These are phyloP conservation scores for Microdochium paspali DNA, from an alignment of 2,329 filamentous ascomycete genomes.

Conservation along the genomic window DNA sequence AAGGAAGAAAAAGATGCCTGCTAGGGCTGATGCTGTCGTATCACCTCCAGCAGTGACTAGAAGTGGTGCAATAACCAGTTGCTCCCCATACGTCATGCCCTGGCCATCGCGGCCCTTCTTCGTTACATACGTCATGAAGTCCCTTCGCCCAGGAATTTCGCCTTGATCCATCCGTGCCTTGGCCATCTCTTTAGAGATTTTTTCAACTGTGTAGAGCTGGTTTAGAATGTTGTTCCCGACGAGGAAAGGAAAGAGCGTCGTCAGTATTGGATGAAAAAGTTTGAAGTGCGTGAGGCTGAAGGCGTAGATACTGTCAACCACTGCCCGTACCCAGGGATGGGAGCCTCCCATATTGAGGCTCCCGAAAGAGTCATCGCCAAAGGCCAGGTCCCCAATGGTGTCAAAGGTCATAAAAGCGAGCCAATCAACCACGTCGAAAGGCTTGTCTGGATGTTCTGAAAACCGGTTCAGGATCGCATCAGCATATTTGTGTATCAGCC, in stretches of 20 bases:
- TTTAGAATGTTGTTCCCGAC: neutral
- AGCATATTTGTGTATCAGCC: conserved; percentile 18
- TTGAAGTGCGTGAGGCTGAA: neutral
- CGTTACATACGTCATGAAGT: conserved; percentile 53
- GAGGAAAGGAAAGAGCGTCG: neutral
- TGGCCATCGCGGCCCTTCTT: conserved; percentile 42
- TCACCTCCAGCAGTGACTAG: conserved; percentile 35
- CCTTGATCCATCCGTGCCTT: conserved; percentile 57
- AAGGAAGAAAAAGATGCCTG: conserved; percentile 27
- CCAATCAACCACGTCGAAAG: conserved; percentile 1
- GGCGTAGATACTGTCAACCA: conserved; percentile 35
- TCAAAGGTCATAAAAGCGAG: conserved; percentile 4
- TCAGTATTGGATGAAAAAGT: neutral
- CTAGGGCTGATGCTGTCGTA: conserved; percentile 34
- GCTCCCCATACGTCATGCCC: neutral
- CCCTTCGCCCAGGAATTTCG: neutral
- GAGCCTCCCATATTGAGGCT: conserved; percentile 1
- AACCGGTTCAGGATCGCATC: conserved; percentile 13
- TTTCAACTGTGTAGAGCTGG: too few relatives aligned
- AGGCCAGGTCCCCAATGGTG: conserved; percentile 2
- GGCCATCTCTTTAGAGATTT: conserved; percentile 44
- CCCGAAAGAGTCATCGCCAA: conserved; percentile 2
- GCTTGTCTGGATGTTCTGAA: conserved; percentile 22
- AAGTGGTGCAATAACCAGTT: conserved; percentile 8
- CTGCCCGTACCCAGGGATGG: conserved; percentile 25